These are phyloP conservation scores for Sambucus nigra DNA, from an alignment of 129 eudicot species.

Conservation along the genomic window DNA sequence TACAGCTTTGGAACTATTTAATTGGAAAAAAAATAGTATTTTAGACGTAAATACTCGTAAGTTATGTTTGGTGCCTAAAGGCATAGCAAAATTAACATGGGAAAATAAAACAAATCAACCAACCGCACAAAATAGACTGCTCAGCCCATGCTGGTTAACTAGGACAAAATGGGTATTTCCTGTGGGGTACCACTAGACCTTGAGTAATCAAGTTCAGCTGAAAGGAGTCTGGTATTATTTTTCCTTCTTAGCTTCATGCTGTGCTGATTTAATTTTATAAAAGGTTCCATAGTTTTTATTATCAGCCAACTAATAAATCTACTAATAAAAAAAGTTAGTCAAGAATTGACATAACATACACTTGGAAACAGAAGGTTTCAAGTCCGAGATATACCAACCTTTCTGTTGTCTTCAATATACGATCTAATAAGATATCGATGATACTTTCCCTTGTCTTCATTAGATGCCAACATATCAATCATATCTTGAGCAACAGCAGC, in stretches of 20 bases:
- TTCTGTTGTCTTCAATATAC: constrained; percentile 78
- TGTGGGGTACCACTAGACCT: not conserved
- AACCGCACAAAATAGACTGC: not conserved
- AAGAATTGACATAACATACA: not conserved
- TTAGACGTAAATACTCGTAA: too few relatives aligned
- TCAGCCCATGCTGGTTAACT: not conserved
- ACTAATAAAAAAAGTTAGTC: not conserved
- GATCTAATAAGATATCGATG: constrained; percentile 89
- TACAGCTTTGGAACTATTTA: too few relatives aligned
- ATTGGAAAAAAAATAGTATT: too few relatives aligned
- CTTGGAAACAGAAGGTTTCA: not conserved
- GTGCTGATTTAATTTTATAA: not conserved
- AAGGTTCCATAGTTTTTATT: not conserved
- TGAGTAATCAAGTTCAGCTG: not conserved
- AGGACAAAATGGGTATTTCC: not conserved
- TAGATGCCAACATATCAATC: constrained; percentile 46
- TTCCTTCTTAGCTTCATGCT: not conserved
- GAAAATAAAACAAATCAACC: too few relatives aligned
- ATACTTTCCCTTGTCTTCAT: constrained; percentile 68
- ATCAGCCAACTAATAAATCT: not conserved
- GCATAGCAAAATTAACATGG: too few relatives aligned
- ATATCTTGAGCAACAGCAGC: constrained; percentile 70
- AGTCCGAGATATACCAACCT: constrained; percentile 36
- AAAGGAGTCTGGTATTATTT: not conserved
- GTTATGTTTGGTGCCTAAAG: too few relatives aligned